phyloP scores from a whole-genome alignment of 768 basidiomycete species.

The Lentinula sp. region DNA sequence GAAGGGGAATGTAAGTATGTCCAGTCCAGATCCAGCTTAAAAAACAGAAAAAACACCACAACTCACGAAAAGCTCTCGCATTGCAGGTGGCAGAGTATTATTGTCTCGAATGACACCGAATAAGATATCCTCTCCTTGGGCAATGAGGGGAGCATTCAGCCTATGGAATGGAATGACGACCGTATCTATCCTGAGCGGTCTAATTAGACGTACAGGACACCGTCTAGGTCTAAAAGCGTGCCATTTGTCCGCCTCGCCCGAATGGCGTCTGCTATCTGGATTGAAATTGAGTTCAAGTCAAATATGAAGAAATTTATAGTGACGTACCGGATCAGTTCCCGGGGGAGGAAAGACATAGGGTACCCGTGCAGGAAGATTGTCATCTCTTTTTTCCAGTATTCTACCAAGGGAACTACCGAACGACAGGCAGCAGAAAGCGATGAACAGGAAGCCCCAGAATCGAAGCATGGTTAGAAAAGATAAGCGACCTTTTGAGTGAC shows the following conservation, averaged over 20 bases:
- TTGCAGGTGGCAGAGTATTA: constrained; percentile 11
- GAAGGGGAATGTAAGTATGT: not conserved
- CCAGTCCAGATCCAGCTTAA: not conserved
- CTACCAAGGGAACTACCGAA: not conserved
- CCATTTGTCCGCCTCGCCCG: constrained; percentile 26
- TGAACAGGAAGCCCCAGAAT: not conserved
- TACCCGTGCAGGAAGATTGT: constrained; percentile 33
- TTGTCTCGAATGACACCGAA: constrained; percentile 20
- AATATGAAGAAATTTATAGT: too few relatives aligned
- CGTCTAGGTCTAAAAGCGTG: constrained; percentile 31
- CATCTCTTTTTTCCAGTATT: constrained; percentile 20
- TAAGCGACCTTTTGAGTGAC: not conserved
- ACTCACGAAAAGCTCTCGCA: constrained; percentile 31
- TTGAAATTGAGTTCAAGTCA: not conserved
- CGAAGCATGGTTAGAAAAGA: not conserved
- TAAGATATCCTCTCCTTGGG: constrained; percentile 24
- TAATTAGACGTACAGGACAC: constrained; percentile 23
- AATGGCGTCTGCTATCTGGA: constrained; percentile 30
- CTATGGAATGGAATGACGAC: constrained; percentile 4
- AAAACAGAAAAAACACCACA: not conserved
- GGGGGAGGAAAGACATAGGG: constrained; percentile 36
- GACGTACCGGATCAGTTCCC: constrained; percentile 3
- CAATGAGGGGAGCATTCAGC: constrained; percentile 19
- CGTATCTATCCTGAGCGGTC: not conserved
- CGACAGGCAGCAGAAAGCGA: not conserved